These are phyloP conservation scores for Crucibulum laeve DNA, from an alignment of 768 basidiomycete species.

Conservation along the genomic window DNA sequence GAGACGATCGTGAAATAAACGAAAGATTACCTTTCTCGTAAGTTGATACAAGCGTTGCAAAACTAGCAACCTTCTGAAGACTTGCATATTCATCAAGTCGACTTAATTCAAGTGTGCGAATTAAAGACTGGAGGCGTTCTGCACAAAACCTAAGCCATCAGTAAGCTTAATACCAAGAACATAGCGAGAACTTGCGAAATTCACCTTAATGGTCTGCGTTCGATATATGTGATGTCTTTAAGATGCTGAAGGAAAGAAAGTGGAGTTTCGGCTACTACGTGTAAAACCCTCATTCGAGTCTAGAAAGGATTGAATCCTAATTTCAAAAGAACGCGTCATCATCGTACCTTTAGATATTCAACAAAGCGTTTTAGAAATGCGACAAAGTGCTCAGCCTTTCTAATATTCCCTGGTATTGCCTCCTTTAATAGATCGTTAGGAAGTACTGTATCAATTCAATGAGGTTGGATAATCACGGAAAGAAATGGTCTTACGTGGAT, in stretches of 20 bases:
- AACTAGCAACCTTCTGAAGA: conserved; percentile 92
- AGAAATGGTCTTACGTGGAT: conserved; percentile 59
- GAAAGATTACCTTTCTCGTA: conserved; percentile 82
- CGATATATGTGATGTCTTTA: conserved; percentile 98
- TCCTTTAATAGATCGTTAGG: conserved; percentile 94
- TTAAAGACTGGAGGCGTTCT: conserved; percentile 90
- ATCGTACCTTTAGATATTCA: conserved; percentile 88
- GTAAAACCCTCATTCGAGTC: conserved; percentile 99
- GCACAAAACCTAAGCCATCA: conserved; percentile 76
- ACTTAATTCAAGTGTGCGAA: conserved; percentile 85
- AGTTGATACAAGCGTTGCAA: conserved; percentile 95
- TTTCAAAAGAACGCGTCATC: background rate
- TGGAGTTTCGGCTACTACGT: conserved; percentile 98
- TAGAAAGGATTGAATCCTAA: conserved; percentile 21
- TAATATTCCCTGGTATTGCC: conserved; percentile 96
- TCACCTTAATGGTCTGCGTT: conserved; percentile 85
- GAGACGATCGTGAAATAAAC: background rate
- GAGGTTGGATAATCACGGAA: background rate
- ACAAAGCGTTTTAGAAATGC: conserved; percentile 98
- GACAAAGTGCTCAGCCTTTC: conserved; percentile 98
- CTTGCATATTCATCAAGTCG: conserved; percentile 89
- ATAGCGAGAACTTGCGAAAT: conserved; percentile 12
- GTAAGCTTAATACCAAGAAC: background rate
- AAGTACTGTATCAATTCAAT: conserved; percentile 49
- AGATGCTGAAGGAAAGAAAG: conserved; percentile 95